Evolutionary conservation across 192 early-diverging fungal genomes (phyloP).

Genomic region (Podila horticola): DNA sequence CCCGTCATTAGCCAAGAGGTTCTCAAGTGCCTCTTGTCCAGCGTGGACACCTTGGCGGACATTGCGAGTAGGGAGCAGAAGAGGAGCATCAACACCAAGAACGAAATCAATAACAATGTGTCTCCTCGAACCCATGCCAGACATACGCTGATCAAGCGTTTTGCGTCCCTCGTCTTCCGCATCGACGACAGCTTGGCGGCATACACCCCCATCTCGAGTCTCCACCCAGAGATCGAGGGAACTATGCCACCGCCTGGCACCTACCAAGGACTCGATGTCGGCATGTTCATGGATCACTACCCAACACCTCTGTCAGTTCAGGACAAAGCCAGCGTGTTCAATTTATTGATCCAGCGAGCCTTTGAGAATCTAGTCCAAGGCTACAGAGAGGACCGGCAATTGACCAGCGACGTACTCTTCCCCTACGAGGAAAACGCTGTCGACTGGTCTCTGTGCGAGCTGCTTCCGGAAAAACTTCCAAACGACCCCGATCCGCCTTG

Average conservation of each 20-base stretch:
- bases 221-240: background rate
- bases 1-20: background rate
- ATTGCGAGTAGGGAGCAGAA: background rate
- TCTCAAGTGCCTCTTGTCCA: background rate
- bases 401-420: background rate
- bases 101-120: background rate
- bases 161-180: background rate
- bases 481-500: background rate
- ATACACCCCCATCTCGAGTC: background rate
- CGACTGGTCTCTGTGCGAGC: background rate
- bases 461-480: background rate
- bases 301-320: background rate
- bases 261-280: background rate
- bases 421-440: background rate
- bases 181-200: background rate
- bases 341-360: background rate
- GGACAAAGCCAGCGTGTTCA: background rate
- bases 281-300: constrained; percentile 2
- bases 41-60: background rate
- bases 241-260: background rate
- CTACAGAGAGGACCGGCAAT: background rate
- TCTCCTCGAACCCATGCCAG: background rate
- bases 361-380: background rate
- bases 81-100: background rate
- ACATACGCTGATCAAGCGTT: background rate